Percentiles rank a stretch among this genome's conserved stretches.
Conservation (phyloP, 1,139 yeast genomes). For the Wickerhamomyces sp. region DNA sequence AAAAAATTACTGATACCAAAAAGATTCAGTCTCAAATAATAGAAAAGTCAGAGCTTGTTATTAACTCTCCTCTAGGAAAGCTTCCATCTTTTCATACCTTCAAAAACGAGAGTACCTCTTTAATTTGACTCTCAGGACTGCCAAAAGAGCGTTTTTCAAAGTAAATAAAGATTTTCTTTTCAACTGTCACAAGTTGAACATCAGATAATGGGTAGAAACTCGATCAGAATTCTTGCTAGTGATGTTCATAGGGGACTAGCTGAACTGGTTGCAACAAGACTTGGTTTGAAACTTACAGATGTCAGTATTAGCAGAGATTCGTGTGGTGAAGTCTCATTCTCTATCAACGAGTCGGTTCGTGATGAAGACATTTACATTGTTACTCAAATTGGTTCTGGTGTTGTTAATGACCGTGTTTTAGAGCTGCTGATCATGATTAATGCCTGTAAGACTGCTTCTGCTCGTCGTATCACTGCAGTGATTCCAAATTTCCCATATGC, state of each 20-base stretch:
- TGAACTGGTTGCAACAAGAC: slow-evolving; percentile 68
- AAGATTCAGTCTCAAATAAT: neutral
- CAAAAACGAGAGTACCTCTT: neutral
- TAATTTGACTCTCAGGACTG: neutral
- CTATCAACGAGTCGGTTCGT: slow-evolving; percentile 92
- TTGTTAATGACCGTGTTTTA: slow-evolving; percentile 81
- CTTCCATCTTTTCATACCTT: neutral
- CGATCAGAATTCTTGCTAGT: slow-evolving; percentile 83
- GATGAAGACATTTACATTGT: slow-evolving; percentile 93
- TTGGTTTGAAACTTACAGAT: slow-evolving; percentile 59
- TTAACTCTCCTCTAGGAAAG: neutral
- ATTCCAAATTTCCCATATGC: slow-evolving; percentile 97
- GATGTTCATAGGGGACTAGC: slow-evolving; percentile 88
- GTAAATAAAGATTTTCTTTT: neutral
- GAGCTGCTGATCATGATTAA: slow-evolving; percentile 88
- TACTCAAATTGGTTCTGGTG: slow-evolving; percentile 87
- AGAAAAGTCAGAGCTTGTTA: neutral
- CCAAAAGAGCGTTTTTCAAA: too few species aligned
- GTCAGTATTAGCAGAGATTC: slow-evolving; percentile 67
- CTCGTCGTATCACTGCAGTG: slow-evolving; percentile 91
- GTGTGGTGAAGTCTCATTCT: slow-evolving; percentile 83
- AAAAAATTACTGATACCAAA: neutral
- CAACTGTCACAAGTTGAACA: neutral
- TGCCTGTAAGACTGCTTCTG: slow-evolving; percentile 94
- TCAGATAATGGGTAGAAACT: slow-evolving; percentile 64